Conservation (phyloP, 768 basidiomycete species). For the Suillus subluteus region DNA sequence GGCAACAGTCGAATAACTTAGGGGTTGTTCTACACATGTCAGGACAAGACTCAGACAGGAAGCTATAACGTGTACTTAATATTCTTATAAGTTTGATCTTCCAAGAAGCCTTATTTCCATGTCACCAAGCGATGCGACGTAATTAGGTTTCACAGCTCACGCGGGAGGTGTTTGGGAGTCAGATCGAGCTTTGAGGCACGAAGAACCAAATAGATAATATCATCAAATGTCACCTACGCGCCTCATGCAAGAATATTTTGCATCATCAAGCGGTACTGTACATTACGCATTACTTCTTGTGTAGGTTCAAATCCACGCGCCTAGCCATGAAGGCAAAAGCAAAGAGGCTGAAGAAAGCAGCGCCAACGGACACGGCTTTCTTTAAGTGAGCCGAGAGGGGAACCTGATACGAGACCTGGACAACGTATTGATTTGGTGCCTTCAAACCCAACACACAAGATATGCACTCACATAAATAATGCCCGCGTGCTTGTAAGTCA, state of each 20-base stretch:
- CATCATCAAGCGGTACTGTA: slow-evolving; percentile 8
- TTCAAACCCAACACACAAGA: slow-evolving; percentile 7
- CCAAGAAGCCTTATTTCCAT: slow-evolving; percentile 23
- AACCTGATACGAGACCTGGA: slow-evolving; percentile 86
- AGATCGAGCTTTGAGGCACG: background rate
- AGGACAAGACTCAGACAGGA: slow-evolving; percentile 32
- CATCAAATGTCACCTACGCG: background rate
- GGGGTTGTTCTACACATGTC: slow-evolving; percentile 48
- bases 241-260: background rate
- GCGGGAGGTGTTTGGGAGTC: slow-evolving; percentile 11
- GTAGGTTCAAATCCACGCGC: slow-evolving; percentile 56
- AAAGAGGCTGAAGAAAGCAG: slow-evolving; percentile 73
- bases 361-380: slow-evolving; percentile 81
- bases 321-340: slow-evolving; percentile 46
- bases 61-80: slow-evolving; percentile 48
- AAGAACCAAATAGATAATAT: background rate
- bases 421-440: slow-evolving; percentile 14
- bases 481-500: slow-evolving; percentile 80
- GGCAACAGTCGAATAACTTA: slow-evolving; percentile 37
- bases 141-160: slow-evolving; percentile 47
- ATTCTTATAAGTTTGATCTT: slow-evolving; percentile 33
- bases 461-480: slow-evolving; percentile 74
- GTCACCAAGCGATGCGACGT: slow-evolving; percentile 41
- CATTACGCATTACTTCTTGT: slow-evolving; percentile 37
- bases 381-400: slow-evolving; percentile 79